Evolutionary conservation across 306 rosid species (phyloP), one percentile per base, ranked within the genome.

Genomic region (Cyamopsis tetragonoloba): DNA sequence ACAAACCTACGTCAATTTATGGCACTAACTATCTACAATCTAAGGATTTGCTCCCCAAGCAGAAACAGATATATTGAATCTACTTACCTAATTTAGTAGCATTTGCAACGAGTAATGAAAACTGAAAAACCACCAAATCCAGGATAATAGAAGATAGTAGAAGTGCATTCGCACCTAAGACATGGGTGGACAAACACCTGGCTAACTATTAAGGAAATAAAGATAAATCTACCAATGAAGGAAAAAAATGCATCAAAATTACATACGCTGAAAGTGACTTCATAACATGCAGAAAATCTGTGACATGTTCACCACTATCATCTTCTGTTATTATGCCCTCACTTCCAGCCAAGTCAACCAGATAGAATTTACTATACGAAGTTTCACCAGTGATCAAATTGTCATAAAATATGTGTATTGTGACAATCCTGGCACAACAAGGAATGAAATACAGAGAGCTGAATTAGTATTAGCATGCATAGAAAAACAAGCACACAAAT

Each of bases 231-330:
- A 20, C 42, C 32, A 64, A 73, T 17, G 18, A 59, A 54, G 57
- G 38, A 56, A 71, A 48, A 35, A 60, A 28, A 23, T 63, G 68
- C 43, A 57, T 10, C 68, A 72, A 54, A 77, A 66, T 37, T 49
- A 78, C 96, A 83, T 93, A 93, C 97, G 92, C 99, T 72, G 99
- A 88, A 81, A 93, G 92, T 56, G 99, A 88, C 75, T 93, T 93
- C 99, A 90, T 90, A 79, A 88, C 96, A 85, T 93, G 97, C 82
- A 93, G 85, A 85, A 93, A 73, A 76, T 88, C 99, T 23, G 95
- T 90, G 82, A 93, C 92, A 51, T 79, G 88, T 77, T 93, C 97
- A 47, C 91, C 92, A 68, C 88, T 83, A 17, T 90, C 95, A 63
- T 93, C 95, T 80, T 93, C 98, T 23, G 78, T 78, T 79, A 93